Evolutionary conservation across 805 yeast genomes (phyloP), one percentile per base, ranked within the genome.

Genomic region (Cyberlindnera saturnus): DNA sequence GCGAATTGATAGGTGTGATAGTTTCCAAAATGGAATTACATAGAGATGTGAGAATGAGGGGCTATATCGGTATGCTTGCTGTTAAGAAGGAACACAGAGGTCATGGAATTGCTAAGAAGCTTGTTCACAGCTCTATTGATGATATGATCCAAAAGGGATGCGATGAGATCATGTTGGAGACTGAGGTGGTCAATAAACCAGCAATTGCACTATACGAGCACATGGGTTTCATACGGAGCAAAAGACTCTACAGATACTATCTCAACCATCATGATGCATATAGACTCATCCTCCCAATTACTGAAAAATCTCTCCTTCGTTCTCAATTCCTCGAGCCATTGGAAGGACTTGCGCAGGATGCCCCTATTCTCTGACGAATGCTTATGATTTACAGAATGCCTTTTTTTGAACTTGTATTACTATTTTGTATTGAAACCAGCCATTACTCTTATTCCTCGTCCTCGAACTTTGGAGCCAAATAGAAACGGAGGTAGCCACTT

Each of bases 391-490:
- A 23, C 28, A 23, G 9, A 23, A 10, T 23, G 28, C 28, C 11
- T 23, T 23, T 23, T 23, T 23, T 23, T 6, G 20, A 6, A 7
- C 11, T 28, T 34, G 5, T 34, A 34, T 13, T n/a, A 11, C 15
- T 31, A 8, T 15, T 31, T 17, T 34, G 23, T 33, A 18, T 33
- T 33, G 36, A 33, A 33, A n/a, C 36, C 36, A 33, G 30, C 36
- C 36, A 34, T 34, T 34, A 32, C 5, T 20, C 11, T 42, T 39
- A 49, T 36, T 86, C 93, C 51, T 86, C 96, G 51, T 90, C 98
- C 52, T 86, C 96, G 63, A 93, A 88, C 75, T 93, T 91, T 47
- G 99, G 99, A 56, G 99, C 99, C 65, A 93, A 77, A 77, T 86
- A 93, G 78, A 86, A 93, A 64, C 96, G 83, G 64, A 93, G 73